These are phyloP conservation scores for Nephelium lappaceum DNA, from an alignment of 345 rosid species.

Conservation along the genomic window DNA sequence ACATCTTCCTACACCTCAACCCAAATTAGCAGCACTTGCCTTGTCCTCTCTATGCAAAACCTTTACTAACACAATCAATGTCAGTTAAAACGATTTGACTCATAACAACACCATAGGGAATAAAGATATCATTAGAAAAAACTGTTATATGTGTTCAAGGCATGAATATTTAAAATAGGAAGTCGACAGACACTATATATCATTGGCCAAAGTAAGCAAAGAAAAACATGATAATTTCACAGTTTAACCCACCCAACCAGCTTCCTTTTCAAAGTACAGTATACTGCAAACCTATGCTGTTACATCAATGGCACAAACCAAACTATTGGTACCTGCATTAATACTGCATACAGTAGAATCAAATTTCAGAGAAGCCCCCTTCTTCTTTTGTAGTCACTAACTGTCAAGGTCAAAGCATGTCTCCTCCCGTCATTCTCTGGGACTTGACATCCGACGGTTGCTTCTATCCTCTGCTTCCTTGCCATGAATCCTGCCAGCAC, in stretches of 20 bases:
- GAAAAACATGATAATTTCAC: not conserved
- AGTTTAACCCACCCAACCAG: not conserved
- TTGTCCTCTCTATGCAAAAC: not conserved
- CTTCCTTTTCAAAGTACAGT: not conserved
- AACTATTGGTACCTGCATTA: not conserved
- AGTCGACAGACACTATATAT: not conserved
- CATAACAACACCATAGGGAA: not conserved
- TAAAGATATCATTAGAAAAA: not conserved
- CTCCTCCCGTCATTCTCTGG: conserved; percentile 88
- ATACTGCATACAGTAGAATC: not conserved
- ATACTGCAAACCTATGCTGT: not conserved
- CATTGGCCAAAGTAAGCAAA: not conserved
- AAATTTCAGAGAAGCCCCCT: conserved; percentile 83
- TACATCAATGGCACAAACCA: not conserved
- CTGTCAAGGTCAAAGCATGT: conserved; percentile 84
- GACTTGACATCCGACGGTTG: conserved; percentile 77
- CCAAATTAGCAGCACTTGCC: not conserved
- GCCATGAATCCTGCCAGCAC: conserved; percentile 89
- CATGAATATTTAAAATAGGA: not conserved
- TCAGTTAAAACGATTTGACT: not conserved
- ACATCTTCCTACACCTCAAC: not conserved
- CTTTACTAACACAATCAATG: not conserved
- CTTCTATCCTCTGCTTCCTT: conserved; percentile 88
- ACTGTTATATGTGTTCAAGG: not conserved
- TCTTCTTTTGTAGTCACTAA: conserved; percentile 97